A percentile compares a stretch with the other conserved stretches of the same genome.
Conservation (phyloP, 2,329 filamentous ascomycete genomes). For the Xylaria sp. region DNA sequence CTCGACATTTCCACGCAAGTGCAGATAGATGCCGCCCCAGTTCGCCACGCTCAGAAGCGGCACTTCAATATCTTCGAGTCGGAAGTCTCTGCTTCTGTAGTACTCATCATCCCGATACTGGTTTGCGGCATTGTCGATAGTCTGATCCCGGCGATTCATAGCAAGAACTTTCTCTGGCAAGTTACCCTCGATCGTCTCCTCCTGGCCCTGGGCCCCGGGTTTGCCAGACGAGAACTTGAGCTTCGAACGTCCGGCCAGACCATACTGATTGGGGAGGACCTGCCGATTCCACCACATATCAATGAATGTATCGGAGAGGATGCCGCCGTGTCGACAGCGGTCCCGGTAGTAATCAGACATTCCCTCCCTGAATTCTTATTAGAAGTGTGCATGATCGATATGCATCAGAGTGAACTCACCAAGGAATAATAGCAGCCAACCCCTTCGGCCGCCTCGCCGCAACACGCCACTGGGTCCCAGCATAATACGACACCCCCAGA, state of each 20-base stretch:
- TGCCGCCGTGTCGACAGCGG: slow-evolving; percentile 56
- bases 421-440: slow-evolving; percentile 44
- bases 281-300: slow-evolving; percentile 63
- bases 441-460: slow-evolving; percentile 43
- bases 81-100: slow-evolving; percentile 61
- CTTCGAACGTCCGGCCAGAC: slow-evolving; percentile 36
- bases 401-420: slow-evolving; percentile 17
- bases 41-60: slow-evolving; percentile 63
- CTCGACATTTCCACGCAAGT: slow-evolving; percentile 63
- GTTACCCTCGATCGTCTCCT: slow-evolving; percentile 54
- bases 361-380: slow-evolving; percentile 37
- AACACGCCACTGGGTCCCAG: slow-evolving; percentile 45
- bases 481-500: slow-evolving; percentile 45
- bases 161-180: slow-evolving; percentile 47
- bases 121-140: slow-evolving; percentile 42
- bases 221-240: slow-evolving; percentile 30
- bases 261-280: slow-evolving; percentile 64
- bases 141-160: slow-evolving; percentile 45
- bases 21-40: slow-evolving; percentile 65
- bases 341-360: slow-evolving; percentile 53
- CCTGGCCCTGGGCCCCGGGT: slow-evolving; percentile 30
- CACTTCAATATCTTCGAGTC: slow-evolving; percentile 60
- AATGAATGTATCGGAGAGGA: slow-evolving; percentile 55
- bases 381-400: neutral
- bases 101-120: slow-evolving; percentile 58